Evolutionary conservation across 768 basidiomycete genomes (phyloP), one percentile per base, ranked within the genome.

Genomic region (Infundibulicybe gibba): DNA sequence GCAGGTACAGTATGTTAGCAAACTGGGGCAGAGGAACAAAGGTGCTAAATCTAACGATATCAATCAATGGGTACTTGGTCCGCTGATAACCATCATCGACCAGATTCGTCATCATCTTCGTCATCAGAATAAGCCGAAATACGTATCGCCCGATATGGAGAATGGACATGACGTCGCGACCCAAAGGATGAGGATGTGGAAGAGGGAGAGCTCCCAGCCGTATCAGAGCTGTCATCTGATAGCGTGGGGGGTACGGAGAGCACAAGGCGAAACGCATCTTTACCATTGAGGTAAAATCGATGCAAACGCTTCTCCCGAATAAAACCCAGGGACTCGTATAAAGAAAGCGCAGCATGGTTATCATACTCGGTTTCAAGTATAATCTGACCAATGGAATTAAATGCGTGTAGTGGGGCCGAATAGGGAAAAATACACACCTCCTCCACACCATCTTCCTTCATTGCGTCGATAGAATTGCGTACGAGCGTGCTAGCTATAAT

Each of bases 351-450:
- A 6, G 92, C 81, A 39, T 72, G 67, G 65, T 98, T 98, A 68
- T 98, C 95, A 61, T 77, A 88, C 66, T 99, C 97, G 3, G 97
- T 98, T 69, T 98, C 97, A 48, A 98, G 84, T 11, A 93, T 84
- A 57, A 97, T 81, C 91, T 97, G 8, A 14, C 52, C 14, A 33
- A 39, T 32, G 12, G 21, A 5, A 44, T 33, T 35, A 44, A 30
- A 25, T 41, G 15, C 32, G 25, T 20, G 11, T 3, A 15, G 15
- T 34, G 47, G 19, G 43, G 53, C 17, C 15, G 25, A n/a, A 19
- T 40, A 45, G 40, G 13, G 13, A 12, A 11, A 41, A 43, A 45
- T 6, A 70, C 81, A 20, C 41, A 90, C 94, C 83, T 98, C 94
- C 51, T 92, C 81, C 6, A 91, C 92, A 13, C 86, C 89, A 49